phyloP scores from a whole-genome alignment of 176 grass and related monocot genomes.

The bread wheat (Triticum aestivum) region IWGSC_CS_RefSeq_v2.1 NC_057796.1:252152017-252152516 shows the following conservation, averaged over 20 bases:
- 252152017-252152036: slow-evolving; percentile 8
- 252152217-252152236: no score
- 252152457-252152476: not conserved
- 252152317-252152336: not conserved
- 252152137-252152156: not conserved
- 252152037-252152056: not conserved
- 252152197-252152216: slow-evolving; percentile 31
- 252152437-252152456: not conserved
- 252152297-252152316: not conserved
- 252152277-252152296: not conserved
- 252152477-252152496: slow-evolving; percentile 11
- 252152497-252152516: not conserved
- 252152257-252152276: no score
- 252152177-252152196: slow-evolving; percentile 38
- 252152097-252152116: slow-evolving; percentile 27
- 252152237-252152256: no score
- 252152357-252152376: not conserved
- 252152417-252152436: not conserved
- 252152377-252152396: not conserved
- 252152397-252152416: no score
- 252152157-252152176: slow-evolving; percentile 37
- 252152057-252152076: slow-evolving; percentile 15
- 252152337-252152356: not conserved
- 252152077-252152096: slow-evolving; percentile 30
- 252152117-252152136: not conserved